Conservation (phyloP, 129 eudicot species). For the Scalesia atractyloides region DNA sequence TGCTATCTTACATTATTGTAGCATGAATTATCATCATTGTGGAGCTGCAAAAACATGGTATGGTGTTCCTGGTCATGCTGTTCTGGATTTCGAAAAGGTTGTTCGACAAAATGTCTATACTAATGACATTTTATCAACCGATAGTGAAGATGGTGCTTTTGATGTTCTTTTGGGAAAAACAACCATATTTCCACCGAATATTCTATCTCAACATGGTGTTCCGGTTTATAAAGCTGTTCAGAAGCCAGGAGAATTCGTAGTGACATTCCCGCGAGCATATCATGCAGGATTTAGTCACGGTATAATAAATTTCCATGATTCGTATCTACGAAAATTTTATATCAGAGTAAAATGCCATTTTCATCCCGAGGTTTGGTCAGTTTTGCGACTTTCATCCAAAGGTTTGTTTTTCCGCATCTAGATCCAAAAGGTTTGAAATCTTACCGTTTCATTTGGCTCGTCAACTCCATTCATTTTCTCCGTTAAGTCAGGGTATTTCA, state of each 20-base stretch:
- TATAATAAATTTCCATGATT: constrained; percentile 33
- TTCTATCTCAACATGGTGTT: constrained; percentile 68
- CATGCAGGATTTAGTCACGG: constrained; percentile 99
- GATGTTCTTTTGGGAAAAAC: constrained; percentile 97
- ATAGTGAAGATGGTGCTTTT: constrained; percentile 96
- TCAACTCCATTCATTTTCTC: too few species aligned
- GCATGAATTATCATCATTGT: constrained; percentile 98
- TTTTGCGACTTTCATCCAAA: too few species aligned
- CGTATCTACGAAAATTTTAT: neutral
- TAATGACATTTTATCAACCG: constrained; percentile 63
- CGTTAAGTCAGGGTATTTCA: too few species aligned
- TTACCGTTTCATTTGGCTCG: too few species aligned
- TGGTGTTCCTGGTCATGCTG: constrained; percentile 96
- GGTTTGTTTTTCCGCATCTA: too few species aligned
- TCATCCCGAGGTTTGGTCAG: too few species aligned
- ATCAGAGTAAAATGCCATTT: neutral
- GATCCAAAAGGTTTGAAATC: too few species aligned
- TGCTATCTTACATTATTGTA: constrained; percentile 34
- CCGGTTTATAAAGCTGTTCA: constrained; percentile 97
- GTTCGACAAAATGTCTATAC: constrained; percentile 81
- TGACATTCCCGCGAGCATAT: constrained; percentile 95
- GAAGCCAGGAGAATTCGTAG: constrained; percentile 88
- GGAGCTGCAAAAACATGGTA: constrained; percentile 99
- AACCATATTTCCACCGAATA: constrained; percentile 86
- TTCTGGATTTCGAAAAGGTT: constrained; percentile 79